A percentile compares a stretch with the other conserved stretches of the same genome.
phyloP scores from a whole-genome alignment of 2,329 filamentous ascomycete species.

The Botryotinia calthae region DNA sequence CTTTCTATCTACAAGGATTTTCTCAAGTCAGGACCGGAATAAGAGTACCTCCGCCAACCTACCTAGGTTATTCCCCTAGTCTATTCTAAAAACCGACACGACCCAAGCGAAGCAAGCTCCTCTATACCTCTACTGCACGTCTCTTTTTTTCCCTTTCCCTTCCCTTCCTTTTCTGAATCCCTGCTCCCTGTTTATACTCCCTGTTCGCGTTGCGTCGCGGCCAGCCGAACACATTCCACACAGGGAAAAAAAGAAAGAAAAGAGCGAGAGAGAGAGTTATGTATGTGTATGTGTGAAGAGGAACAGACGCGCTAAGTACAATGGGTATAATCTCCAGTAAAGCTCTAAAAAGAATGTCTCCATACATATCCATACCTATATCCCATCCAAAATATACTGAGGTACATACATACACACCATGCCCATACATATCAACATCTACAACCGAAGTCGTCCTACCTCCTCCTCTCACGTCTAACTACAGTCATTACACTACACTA shows the following conservation, averaged over 20 bases:
- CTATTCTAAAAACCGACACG: slow-evolving; percentile 10
- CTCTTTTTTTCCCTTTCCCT: slow-evolving; percentile 2
- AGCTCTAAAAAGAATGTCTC: neutral
- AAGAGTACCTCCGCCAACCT: slow-evolving; percentile 11
- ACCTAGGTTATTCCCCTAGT: slow-evolving; percentile 6
- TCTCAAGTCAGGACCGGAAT: slow-evolving; percentile 11
- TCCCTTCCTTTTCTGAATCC: neutral
- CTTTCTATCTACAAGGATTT: neutral
- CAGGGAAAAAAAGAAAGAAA: neutral
- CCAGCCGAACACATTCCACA: slow-evolving; percentile 9
- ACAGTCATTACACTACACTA: neutral
- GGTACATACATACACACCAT: neutral
- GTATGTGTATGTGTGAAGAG: neutral
- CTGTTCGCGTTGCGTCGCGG: neutral
- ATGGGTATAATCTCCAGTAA: slow-evolving; percentile 10
- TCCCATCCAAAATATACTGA: neutral
- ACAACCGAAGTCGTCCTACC: neutral
- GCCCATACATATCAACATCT: neutral
- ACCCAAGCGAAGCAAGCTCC: slow-evolving; percentile 3
- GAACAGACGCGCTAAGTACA: slow-evolving; percentile 7
- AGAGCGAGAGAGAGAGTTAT: neutral
- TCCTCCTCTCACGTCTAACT: neutral
- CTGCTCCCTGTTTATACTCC: neutral
- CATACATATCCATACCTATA: neutral
- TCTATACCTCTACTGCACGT: neutral